phyloP scores from a whole-genome alignment of 768 basidiomycete genomes.

The Cystobasidiopsis lactophilus region DNA sequence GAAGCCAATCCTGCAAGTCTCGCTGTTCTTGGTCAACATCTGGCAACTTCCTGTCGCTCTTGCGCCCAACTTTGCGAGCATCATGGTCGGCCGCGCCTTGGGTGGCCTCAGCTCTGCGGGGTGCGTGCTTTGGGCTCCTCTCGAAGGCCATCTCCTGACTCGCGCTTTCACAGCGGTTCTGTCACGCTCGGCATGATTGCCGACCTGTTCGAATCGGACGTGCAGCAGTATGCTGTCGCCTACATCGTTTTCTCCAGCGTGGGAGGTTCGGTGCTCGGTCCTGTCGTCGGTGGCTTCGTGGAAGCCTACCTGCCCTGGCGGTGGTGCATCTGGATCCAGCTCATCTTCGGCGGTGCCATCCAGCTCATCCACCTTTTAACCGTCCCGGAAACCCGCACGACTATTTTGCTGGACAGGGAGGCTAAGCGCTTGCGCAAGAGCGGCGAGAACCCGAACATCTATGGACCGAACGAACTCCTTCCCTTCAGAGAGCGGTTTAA shows the following conservation, averaged over 20 bases:
- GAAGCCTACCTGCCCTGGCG: constrained; percentile 9
- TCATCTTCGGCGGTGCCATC: constrained; percentile 20
- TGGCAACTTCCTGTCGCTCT: constrained; percentile 21
- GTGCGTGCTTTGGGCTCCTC: constrained; percentile 18
- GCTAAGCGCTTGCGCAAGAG: constrained; percentile 2
- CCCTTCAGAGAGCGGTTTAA: constrained; percentile 10
- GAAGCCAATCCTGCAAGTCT: constrained; percentile 19
- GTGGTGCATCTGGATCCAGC: constrained; percentile 19
- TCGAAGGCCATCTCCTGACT: constrained; percentile 16
- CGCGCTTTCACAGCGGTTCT: neutral
- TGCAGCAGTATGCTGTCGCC: constrained; percentile 21
- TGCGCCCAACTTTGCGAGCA: constrained; percentile 19
- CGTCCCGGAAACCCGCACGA: constrained; percentile 21
- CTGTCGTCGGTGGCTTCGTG: constrained; percentile 47
- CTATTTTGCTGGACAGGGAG: constrained; percentile 9
- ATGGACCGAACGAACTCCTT: constrained; percentile 20
- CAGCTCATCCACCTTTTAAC: constrained; percentile 21
- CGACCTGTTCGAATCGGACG: constrained; percentile 20
- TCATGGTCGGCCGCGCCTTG: constrained; percentile 19
- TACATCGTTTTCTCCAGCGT: constrained; percentile 21
- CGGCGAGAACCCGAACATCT: constrained; percentile 18
- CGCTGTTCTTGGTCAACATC: constrained; percentile 22
- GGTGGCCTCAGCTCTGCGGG: constrained; percentile 23
- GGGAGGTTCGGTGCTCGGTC: constrained; percentile 36
- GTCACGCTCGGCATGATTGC: constrained; percentile 12